Conservation (phyloP, 257 asterid species). For the Avicennia marina region DNA sequence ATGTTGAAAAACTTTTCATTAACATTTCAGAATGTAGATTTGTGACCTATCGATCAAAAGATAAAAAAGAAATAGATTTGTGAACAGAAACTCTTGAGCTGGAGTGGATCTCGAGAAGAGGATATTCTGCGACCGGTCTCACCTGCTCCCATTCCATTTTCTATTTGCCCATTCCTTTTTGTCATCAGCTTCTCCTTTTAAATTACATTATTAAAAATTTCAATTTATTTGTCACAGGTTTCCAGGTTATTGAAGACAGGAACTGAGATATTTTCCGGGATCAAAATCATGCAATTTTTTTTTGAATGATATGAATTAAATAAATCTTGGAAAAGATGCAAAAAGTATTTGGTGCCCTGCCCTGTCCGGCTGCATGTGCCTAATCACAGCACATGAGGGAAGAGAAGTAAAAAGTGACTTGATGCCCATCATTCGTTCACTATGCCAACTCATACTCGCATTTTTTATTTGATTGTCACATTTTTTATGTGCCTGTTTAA, state of each 20-base stretch:
- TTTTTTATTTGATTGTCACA: not conserved
- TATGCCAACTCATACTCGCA: constrained; percentile 13
- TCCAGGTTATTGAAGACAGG: constrained; percentile 27
- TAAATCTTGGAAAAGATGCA: constrained; percentile 22
- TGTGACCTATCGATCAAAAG: no score
- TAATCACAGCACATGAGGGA: constrained; percentile 22
- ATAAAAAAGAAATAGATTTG: no score
- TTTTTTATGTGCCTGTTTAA: not conserved
- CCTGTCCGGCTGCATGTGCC: constrained; percentile 51
- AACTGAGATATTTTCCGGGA: constrained; percentile 21
- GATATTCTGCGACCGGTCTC: no score
- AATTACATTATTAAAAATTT: no score
- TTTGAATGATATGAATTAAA: not conserved
- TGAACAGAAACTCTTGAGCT: no score
- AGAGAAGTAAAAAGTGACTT: constrained; percentile 22
- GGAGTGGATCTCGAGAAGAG: no score
- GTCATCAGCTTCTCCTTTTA: no score
- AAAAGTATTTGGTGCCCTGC: constrained; percentile 37
- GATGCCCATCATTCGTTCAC: constrained; percentile 14
- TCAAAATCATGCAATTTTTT: constrained; percentile 1
- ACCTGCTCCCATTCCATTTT: no score
- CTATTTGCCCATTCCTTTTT: no score
- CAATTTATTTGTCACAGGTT: constrained; percentile 30
- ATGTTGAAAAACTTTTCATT: no score
- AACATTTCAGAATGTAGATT: no score